Evolutionary conservation across 208 protist genomes (phyloP).

Genomic region (Trypanosoma conorhini): DNA sequence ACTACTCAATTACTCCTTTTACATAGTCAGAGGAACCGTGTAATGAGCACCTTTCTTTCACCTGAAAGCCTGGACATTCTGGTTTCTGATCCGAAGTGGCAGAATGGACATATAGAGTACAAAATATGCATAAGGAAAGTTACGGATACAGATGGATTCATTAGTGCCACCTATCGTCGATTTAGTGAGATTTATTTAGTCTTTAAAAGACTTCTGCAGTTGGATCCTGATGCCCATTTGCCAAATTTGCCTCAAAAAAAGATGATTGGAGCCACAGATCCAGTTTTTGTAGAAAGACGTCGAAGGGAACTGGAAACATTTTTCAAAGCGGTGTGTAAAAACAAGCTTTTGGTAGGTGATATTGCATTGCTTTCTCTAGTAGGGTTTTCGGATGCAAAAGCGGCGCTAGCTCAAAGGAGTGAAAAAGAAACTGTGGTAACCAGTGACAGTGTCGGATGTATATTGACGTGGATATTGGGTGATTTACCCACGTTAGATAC

Average conservation of each 20-base stretch:
- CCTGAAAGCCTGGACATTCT: conserved; percentile 23
- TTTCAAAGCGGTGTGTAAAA: conserved; percentile 27
- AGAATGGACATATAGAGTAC: conserved; percentile 21
- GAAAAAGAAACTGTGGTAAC: not conserved
- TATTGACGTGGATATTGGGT: conserved; percentile 1
- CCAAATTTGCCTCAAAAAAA: conserved; percentile 21
- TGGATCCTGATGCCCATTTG: conserved; percentile 23
- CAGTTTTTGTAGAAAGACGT: conserved; percentile 30
- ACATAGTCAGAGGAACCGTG: not conserved
- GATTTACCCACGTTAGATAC: conserved; percentile 20
- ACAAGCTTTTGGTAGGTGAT: conserved; percentile 26
- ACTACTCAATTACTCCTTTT: not conserved
- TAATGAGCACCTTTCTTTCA: conserved; percentile 6
- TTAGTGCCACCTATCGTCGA: conserved; percentile 24
- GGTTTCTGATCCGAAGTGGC: conserved; percentile 22
- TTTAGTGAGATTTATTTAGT: conserved; percentile 38
- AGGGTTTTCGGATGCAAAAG: conserved; percentile 27
- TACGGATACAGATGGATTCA: not conserved
- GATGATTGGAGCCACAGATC: conserved; percentile 24
- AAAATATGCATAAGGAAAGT: conserved; percentile 24
- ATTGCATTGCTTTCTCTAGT: conserved; percentile 24
- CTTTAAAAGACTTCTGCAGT: conserved; percentile 24
- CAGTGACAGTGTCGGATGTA: conserved; percentile 1
- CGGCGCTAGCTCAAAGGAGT: conserved; percentile 6
- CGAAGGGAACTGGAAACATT: conserved; percentile 26